Evolutionary conservation across 1,139 yeast genomes (phyloP), one percentile per base, ranked within the genome.

Genomic region (Oligophagozyma castellii): DNA sequence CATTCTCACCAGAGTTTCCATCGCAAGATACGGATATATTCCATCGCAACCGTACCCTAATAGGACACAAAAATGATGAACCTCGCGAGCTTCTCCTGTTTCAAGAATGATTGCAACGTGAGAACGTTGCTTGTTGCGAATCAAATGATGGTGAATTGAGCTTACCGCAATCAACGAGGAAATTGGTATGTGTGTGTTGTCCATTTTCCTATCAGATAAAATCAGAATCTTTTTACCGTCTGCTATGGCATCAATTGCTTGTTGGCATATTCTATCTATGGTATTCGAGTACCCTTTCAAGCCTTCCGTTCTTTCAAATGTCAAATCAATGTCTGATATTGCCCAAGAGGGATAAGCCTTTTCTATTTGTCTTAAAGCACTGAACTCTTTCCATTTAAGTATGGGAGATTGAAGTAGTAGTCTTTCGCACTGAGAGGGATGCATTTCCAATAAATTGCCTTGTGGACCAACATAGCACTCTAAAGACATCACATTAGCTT

Each of bases 1-100:
- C 79, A 89, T 73, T 62, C 81, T 77, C 36, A 79, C 60, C 48
- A 89, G 63, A 11, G 95, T 76, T 56, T 89, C 95, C 61, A 86
- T 70, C 12, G 92, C 94, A 55, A 89, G 63, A 63, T 84, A 89
- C 29, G 98, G 98, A 59, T 80, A 80, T 48, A 89, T 66, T 40
- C 84, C 96, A 61, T 89, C 98, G 38, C 93, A 94, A 65, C 98
- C 98, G 53, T 89, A 89, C 40, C 98, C 96, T 22, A 89, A 73
- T 44, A 89, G 66, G 45, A 86, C 86, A 64, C 95, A 83, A 56
- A 84, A 73, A 59, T 89, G 96, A 56, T 89, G 98, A 27, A 86
- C 93, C 58, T 89, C 98, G 56, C 94, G 77, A 12, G 96, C 96
- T 59, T 89, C 98, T 30, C 93, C 95, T 26, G 96, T 76, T 61